A percentile compares a stretch with the other conserved stretches of the same genome.
phyloP scores from a whole-genome alignment of 169 alveolate genomes.

The Sarcocystis neurona region DNA sequence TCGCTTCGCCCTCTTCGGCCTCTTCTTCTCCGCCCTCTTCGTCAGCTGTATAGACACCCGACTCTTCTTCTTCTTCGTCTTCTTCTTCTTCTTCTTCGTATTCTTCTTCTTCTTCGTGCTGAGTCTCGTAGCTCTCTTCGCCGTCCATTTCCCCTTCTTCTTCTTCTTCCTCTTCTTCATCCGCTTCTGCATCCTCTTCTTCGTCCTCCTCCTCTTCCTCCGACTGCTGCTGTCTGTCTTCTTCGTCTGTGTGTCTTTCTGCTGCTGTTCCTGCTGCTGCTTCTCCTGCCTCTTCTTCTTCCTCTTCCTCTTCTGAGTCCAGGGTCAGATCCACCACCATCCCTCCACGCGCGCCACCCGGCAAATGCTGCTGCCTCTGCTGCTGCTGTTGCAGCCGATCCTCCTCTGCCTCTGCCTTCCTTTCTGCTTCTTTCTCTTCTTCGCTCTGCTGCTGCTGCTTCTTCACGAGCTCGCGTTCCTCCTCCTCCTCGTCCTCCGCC shows the following conservation, averaged over 20 bases:
- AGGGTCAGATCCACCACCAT: neutral
- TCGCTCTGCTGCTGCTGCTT: neutral
- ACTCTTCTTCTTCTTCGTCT: neutral
- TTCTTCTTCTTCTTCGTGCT: neutral
- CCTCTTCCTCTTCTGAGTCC: neutral
- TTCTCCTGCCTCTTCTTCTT: constrained; percentile 8
- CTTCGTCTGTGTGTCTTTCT: neutral
- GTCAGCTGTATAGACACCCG: neutral
- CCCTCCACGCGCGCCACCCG: neutral
- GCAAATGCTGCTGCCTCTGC: neutral
- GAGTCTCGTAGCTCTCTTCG: neutral
- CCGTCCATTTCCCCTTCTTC: neutral
- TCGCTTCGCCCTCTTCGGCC: neutral
- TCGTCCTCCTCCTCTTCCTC: neutral
- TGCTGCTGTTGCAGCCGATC: neutral
- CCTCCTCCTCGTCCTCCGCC: neutral
- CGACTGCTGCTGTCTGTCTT: neutral
- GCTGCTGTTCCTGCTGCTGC: neutral
- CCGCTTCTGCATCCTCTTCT: neutral
- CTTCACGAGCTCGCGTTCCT: neutral
- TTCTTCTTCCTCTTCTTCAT: neutral
- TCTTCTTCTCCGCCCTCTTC: neutral
- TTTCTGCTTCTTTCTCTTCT: neutral
- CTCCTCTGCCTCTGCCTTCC: neutral
- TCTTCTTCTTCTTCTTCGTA: neutral